phyloP scores from a whole-genome alignment of 169 alveolate species.

The Neospora caninum region DNA sequence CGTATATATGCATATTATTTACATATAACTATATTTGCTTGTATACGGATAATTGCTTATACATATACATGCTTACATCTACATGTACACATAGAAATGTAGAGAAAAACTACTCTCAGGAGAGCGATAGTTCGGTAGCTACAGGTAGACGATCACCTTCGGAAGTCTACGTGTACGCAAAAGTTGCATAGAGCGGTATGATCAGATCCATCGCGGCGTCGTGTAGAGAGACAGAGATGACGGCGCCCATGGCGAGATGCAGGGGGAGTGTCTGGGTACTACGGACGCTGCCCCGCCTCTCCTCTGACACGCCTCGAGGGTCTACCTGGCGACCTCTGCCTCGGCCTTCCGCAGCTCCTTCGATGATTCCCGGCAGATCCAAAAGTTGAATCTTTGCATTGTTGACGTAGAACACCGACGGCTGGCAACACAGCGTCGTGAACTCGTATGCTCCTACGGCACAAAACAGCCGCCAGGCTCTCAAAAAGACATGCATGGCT shows the following conservation, averaged over 20 bases:
- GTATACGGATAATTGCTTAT: background rate
- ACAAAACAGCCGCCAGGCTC: background rate
- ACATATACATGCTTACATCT: background rate
- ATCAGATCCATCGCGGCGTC: no score
- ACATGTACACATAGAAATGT: background rate
- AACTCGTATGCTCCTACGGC: constrained; percentile 98
- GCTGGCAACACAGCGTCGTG: constrained; percentile 97
- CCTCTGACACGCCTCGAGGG: background rate
- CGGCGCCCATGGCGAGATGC: no score
- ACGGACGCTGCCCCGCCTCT: no score
- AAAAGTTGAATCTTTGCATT: constrained; percentile 93
- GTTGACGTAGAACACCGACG: constrained; percentile 75
- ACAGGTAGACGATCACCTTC: no score
- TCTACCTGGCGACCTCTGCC: constrained; percentile 96
- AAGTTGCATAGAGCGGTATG: no score
- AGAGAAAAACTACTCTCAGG: no score
- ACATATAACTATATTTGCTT: background rate
- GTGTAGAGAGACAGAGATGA: no score
- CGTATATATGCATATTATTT: background rate
- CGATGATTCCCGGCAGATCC: constrained; percentile 96
- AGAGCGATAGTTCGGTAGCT: no score
- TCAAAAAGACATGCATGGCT: no score
- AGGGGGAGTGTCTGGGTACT: no score
- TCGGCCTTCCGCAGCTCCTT: constrained; percentile 96
- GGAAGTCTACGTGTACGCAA: no score